Percentiles rank a stretch among this genome's conserved stretches.
These are phyloP conservation scores for Ustilago trichophora DNA, from an alignment of 1,284 basidiomycete genomes.

Conservation along the genomic window DNA sequence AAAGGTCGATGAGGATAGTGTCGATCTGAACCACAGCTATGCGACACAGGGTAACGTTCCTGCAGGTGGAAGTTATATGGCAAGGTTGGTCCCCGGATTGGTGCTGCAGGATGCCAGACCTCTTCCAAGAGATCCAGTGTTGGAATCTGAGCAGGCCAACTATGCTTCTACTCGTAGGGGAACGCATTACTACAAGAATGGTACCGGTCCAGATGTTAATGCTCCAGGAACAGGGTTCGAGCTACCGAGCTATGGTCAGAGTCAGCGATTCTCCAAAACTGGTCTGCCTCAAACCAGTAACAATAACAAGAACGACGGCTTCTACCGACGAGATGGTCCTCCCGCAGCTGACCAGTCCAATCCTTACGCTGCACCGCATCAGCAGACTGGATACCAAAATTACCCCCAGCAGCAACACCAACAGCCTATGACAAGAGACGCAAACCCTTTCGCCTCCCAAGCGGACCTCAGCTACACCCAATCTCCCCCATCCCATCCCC, in stretches of 20 bases:
- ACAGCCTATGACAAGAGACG: too few species aligned
- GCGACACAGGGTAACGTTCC: background rate
- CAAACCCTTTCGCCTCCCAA: conserved; percentile 20
- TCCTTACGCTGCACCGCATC: too few species aligned
- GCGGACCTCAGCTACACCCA: conserved; percentile 1
- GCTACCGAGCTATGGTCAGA: conserved; percentile 5
- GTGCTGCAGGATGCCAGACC: conserved; percentile 25
- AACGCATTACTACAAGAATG: conserved; percentile 11
- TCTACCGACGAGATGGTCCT: too few species aligned
- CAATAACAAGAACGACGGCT: background rate
- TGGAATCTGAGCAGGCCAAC: conserved; percentile 25
- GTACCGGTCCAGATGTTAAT: background rate
- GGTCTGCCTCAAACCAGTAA: too few species aligned
- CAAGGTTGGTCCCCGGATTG: conserved; percentile 32
- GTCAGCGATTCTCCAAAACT: background rate
- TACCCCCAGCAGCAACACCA: conserved; percentile 2
- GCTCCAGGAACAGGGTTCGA: background rate
- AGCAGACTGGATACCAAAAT: too few species aligned
- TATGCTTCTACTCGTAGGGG: conserved; percentile 19
- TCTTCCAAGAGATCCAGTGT: conserved; percentile 8
- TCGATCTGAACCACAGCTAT: conserved; percentile 17
- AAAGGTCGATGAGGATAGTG: conserved; percentile 18
- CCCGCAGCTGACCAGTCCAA: too few species aligned
- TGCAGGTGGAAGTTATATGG: conserved; percentile 35
- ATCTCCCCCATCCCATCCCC: background rate